Base-by-base conservation (phyloP, 2,329 filamentous ascomycete genomes). In the Hansfordia pulvinata region DNA sequence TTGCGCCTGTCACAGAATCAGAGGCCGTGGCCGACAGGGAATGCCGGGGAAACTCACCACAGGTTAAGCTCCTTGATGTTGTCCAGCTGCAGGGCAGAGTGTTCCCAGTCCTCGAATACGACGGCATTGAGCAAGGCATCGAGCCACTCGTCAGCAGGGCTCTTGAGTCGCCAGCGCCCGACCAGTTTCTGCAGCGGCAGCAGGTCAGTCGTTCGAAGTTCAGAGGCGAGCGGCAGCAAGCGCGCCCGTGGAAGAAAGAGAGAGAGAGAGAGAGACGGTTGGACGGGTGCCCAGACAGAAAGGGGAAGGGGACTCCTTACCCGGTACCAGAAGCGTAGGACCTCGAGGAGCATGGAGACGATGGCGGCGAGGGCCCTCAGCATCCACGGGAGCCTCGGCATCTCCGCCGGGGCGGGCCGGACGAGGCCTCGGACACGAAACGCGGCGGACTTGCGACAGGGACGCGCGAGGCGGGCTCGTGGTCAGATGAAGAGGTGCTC, bases 21-120 rank as follows among this genome's bases (percentile, higher is more conserved):
- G 10, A 9, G 23, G 19, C 11, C 12, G n/a, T n/a, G n/a, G n/a
- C n/a, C n/a, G n/a, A n/a, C n/a, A n/a, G n/a, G n/a, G n/a, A n/a
- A n/a, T n/a, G n/a, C n/a, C n/a, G n/a, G 6, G 21, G 15, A 14
- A 17, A 36, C 53, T 31, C 56, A 81, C 82, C 82, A 93, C 34
- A 85, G 52, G 52, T 92, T 82, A 38, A 85, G 71, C 21, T 76
- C 76, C n/a, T 85, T 62, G 11, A 82, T 60, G 41, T 78, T 76
- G 50, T 93, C 86, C n/a, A 93, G 65, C 42, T 81, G 70, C 35
- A 80, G 68, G 2, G 85, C 83, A n/a, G 78, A 75, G 37, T 76
- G 75, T 46, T 88, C 77, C 84, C 85, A 94, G 46, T 90, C 78
- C 43, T 90, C 81, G 45, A 78, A 93, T 15, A 67, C 64, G 36